Evolutionary conservation across 371 early-diverging fungal species (phyloP).

Genomic region (Rhizomucor miehei): DNA sequence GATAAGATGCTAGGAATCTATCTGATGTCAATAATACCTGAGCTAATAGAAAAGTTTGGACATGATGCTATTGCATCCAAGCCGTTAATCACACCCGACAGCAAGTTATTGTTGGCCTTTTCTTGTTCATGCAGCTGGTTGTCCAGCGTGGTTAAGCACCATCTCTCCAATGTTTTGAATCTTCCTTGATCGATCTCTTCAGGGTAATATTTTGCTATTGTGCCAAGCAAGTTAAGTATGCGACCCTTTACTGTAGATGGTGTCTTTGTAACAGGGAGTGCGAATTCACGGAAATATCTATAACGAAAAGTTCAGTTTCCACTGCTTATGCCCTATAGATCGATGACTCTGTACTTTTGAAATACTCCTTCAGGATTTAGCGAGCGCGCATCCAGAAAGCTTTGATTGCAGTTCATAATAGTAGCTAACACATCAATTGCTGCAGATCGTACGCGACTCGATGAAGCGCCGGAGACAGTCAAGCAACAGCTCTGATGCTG

Average conservation of each 20-base stretch:
- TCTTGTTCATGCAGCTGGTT: constrained; percentile 27
- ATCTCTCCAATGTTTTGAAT: constrained; percentile 24
- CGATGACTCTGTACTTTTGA: constrained; percentile 36
- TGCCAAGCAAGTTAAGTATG: constrained; percentile 47
- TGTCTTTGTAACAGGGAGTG: constrained; percentile 7
- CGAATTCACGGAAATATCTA: constrained; percentile 22
- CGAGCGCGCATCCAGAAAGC: constrained; percentile 11
- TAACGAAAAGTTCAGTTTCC: not conserved
- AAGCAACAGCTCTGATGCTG: constrained; percentile 14
- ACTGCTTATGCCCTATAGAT: not conserved
- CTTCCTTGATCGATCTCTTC: constrained; percentile 14
- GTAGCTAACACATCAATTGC: constrained; percentile 20
- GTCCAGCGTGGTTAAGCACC: constrained; percentile 37
- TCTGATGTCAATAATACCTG: constrained; percentile 9
- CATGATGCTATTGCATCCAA: constrained; percentile 35
- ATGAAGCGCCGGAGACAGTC: constrained; percentile 7
- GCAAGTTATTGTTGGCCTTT: constrained; percentile 23
- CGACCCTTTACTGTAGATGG: constrained; percentile 38
- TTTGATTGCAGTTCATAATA: constrained; percentile 14
- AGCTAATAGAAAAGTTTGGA: constrained; percentile 9
- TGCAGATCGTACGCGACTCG: constrained; percentile 11
- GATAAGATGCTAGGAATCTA: no score
- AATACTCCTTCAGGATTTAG: constrained; percentile 67
- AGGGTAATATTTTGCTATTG: constrained; percentile 37
- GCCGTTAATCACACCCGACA: constrained; percentile 42